A percentile compares a stretch with the other conserved stretches of the same genome.
These are phyloP conservation scores for Cyclocybe aegerita DNA, from an alignment of 768 basidiomycete genomes.

Conservation along the genomic window DNA sequence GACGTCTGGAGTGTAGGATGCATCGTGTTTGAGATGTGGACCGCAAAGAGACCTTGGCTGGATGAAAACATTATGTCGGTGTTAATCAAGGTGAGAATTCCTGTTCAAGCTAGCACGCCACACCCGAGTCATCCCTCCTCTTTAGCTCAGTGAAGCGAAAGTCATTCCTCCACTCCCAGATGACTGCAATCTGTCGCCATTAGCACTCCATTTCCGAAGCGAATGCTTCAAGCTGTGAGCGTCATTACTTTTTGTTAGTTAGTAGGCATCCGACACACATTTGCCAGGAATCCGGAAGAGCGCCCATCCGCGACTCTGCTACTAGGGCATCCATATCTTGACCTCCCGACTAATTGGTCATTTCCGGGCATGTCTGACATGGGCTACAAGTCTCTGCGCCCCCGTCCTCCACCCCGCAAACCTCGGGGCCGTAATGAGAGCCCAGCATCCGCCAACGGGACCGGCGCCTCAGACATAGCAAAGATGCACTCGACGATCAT, in stretches of 20 bases:
- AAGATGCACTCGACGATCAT: constrained; percentile 1
- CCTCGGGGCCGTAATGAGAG: too few relatives aligned
- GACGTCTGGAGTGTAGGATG: constrained; percentile 98
- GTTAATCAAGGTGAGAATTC: constrained; percentile 67
- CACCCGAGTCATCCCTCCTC: neutral
- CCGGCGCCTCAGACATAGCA: neutral
- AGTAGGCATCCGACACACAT: neutral
- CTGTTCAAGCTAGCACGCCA: neutral
- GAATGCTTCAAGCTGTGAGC: constrained; percentile 76
- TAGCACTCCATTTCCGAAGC: constrained; percentile 70
- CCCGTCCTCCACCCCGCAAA: too few relatives aligned
- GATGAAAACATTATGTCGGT: constrained; percentile 66
- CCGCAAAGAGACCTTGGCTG: constrained; percentile 85
- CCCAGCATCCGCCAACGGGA: too few relatives aligned
- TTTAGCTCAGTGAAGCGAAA: constrained; percentile 65
- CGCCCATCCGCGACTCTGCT: constrained; percentile 70
- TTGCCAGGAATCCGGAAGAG: constrained; percentile 59
- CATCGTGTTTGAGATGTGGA: constrained; percentile 94
- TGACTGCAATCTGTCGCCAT: constrained; percentile 56
- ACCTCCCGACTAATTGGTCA: constrained; percentile 53
- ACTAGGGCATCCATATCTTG: constrained; percentile 62
- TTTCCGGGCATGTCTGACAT: constrained; percentile 24
- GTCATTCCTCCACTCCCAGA: constrained; percentile 76
- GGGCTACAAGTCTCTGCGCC: constrained; percentile 4
- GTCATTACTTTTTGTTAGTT: neutral